Evolutionary conservation across 306 rosid genomes (phyloP), one percentile per base, ranked within the genome.

Genomic region (Carpinus viminea): DNA sequence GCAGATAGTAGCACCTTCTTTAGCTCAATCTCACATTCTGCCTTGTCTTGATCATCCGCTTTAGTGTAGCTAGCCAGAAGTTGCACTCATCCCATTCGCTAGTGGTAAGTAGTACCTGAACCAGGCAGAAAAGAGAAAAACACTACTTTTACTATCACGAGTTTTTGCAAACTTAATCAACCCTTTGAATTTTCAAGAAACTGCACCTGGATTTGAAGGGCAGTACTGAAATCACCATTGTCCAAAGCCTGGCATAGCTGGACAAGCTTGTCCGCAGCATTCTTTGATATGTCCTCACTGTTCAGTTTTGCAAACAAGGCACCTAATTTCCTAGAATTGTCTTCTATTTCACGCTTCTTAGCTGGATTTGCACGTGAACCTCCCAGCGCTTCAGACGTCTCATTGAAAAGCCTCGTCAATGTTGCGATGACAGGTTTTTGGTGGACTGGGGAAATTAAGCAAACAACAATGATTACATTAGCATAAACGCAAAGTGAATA

Each of bases 31-130:
- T 96, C 85, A 89, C 90, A 79, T 76, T 90, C 88, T 96, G 99
- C 93, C 92, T 90, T 10, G 98, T 93, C 91, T 89, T 96, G 91
- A 96, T 93, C 99, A 96, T 96, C 78, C 99, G 91, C 88, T 96
- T 96, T 66, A 96, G 92, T 51, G 97, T 81, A 77, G 97, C 97
- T 72, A 96, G 89, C 99, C 99, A 96, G 81, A 93, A 90, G 81
- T 93, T 96, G 91, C 99, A 96, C 85, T 96, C 99, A 47, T 96
- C 99, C 99, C 99, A 96, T 70, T 96, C 99, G 17, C 94, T 90
- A 28, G 99, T 91, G 24, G 99, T 96, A 53, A 96, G 96, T 83
- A 80, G 90, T 72, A 96, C 94, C 99, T 96, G 86, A 31, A 66
- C 43, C 26, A 20, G 5, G 45, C 55, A 28, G 9, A 65, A 73